Evolutionary conservation across 2,329 filamentous ascomycete species (phyloP).

Genomic region (Cordyceps pruinosa): DNA sequence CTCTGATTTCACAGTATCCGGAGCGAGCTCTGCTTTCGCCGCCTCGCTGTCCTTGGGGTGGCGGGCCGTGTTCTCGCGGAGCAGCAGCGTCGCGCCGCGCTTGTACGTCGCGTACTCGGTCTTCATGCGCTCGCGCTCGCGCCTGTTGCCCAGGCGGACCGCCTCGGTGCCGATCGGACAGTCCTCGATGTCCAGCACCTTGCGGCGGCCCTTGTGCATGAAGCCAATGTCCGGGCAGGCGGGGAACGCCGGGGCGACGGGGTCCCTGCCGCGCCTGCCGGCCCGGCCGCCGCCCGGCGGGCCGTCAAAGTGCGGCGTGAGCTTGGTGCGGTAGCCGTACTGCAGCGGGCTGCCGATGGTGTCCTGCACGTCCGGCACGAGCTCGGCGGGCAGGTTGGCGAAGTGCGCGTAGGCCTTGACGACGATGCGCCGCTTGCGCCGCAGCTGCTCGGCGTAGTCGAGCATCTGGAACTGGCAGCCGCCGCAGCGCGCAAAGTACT

Average conservation of each 20-base stretch:
- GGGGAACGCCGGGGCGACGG: constrained; percentile 40
- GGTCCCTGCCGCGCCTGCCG: constrained; percentile 35
- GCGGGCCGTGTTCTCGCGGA: constrained; percentile 77
- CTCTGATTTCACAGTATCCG: constrained; percentile 41
- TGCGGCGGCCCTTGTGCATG: constrained; percentile 73
- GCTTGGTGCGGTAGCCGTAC: constrained; percentile 91
- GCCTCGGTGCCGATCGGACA: constrained; percentile 91
- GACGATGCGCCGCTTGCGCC: constrained; percentile 76
- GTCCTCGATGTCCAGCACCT: constrained; percentile 90
- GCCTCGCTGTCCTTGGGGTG: constrained; percentile 42
- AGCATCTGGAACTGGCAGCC: constrained; percentile 99
- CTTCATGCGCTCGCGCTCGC: constrained; percentile 70
- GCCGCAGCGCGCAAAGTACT: constrained; percentile 80
- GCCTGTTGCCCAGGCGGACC: constrained; percentile 69
- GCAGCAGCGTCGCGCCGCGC: constrained; percentile 77
- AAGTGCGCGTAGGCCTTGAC: constrained; percentile 92
- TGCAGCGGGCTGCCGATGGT: constrained; percentile 87
- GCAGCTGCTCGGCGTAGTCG: constrained; percentile 76
- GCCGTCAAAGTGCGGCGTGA: constrained; percentile 91
- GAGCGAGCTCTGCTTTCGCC: constrained; percentile 20
- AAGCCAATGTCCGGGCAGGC: constrained; percentile 79
- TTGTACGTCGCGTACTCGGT: constrained; percentile 65
- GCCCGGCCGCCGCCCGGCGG: constrained; percentile 48
- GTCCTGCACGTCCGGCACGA: constrained; percentile 69
- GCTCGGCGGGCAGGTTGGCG: constrained; percentile 68